These are phyloP conservation scores for Candida lessepsii DNA, from an alignment of 805 yeast genomes.

Conservation along the genomic window DNA sequence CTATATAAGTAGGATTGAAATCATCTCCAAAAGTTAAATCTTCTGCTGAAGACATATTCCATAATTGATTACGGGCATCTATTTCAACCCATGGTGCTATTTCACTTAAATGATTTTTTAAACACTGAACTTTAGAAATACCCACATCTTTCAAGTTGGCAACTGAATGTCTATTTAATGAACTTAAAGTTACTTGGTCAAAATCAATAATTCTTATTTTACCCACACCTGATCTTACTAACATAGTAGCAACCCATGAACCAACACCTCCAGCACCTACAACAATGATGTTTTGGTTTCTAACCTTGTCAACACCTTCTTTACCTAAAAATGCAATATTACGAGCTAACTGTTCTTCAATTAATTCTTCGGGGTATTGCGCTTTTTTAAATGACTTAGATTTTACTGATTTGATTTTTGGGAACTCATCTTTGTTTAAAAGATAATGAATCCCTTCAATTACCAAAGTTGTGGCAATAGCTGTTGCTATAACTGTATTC, in stretches of 20 bases:
- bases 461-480: conserved; percentile 31
- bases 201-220: conserved; percentile 82
- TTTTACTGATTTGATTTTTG: neutral
- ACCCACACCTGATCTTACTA: conserved; percentile 87
- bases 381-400: conserved; percentile 6
- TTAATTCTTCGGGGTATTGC: conserved; percentile 57
- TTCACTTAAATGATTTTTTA: conserved; percentile 61
- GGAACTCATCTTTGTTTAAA: conserved; percentile 1
- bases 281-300: conserved; percentile 70
- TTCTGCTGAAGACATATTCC: conserved; percentile 67
- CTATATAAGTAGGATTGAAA: conserved; percentile 68
- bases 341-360: conserved; percentile 89
- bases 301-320: conserved; percentile 73
- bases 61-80: conserved; percentile 74
- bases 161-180: conserved; percentile 91
- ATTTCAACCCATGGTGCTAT: conserved; percentile 95
- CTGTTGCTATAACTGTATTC: conserved; percentile 16
- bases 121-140: conserved; percentile 79
- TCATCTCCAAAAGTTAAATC: conserved; percentile 51
- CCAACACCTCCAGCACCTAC: conserved; percentile 99
- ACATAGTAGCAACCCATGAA: conserved; percentile 90
- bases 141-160: conserved; percentile 94
- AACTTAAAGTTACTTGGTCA: conserved; percentile 92
- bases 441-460: conserved; percentile 37
- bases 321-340: conserved; percentile 90